Percentiles rank a stretch among this genome's conserved stretches.
These are phyloP conservation scores for Hsuehochloa calcarea DNA, from an alignment of 176 grass and related monocot genomes.

Conservation along the genomic window DNA sequence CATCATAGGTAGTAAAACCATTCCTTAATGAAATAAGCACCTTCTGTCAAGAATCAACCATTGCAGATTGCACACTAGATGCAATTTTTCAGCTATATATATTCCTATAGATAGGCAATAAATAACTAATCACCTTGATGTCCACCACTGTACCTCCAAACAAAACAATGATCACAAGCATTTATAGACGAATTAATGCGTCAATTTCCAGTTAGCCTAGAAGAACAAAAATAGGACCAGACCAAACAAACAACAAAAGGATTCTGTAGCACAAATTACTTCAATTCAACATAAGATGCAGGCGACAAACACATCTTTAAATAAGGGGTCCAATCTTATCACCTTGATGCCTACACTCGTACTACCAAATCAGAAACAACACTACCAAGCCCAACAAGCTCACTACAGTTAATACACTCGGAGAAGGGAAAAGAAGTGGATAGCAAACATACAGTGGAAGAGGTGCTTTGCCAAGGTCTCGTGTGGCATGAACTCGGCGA, in stretches of 20 bases:
- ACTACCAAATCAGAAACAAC: neutral
- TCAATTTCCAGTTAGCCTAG: neutral
- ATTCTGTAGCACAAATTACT: neutral
- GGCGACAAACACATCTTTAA: constrained; percentile 12
- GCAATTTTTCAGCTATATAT: neutral
- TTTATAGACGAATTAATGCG: neutral
- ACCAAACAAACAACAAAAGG: constrained; percentile 7
- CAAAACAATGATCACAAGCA: neutral
- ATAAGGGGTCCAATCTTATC: constrained; percentile 5
- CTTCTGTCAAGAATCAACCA: neutral
- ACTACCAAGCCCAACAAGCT: neutral
- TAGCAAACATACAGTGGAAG: constrained; percentile 76
- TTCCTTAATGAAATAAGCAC: constrained; percentile 7
- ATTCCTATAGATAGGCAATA: neutral
- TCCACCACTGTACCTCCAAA: neutral
- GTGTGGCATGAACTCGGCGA: constrained; percentile 80
- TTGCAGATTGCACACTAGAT: neutral
- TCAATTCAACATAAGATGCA: neutral
- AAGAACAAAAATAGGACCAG: constrained; percentile 4
- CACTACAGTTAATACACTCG: neutral
- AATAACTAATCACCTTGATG: neutral
- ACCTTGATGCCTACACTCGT: constrained; percentile 5
- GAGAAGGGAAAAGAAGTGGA: neutral
- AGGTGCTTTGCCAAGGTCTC: constrained; percentile 89
- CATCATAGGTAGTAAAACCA: neutral